Base-by-base conservation (phyloP, 306 rosid species). In the Leucaena leucocephala region DNA sequence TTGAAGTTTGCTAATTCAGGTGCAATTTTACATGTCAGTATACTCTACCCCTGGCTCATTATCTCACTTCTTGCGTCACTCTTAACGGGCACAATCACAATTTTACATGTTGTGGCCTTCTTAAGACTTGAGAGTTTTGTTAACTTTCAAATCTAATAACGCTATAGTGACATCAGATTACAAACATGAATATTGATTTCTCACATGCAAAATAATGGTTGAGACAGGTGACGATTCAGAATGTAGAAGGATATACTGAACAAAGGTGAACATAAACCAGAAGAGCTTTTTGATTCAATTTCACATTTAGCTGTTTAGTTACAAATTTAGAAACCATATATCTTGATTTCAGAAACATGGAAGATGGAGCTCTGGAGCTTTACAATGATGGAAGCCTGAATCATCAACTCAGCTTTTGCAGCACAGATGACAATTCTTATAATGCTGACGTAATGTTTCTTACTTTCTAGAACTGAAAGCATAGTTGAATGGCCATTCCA, bases 1-100 rank as follows among this genome's bases (percentile, higher is more conserved):
- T 89, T 95, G 34, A 95, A 95, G 86, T 95, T 95, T 78, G 99
- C 99, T 14, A 95, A 95, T 84, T 93, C 99, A 8, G 99, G 99
- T 35, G 92, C 91, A 72, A 87, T 95, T 82, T 85, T 95, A 82
- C 97, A 95, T 79, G 98, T 94, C 27, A 81, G 94, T 83, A 85
- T 82, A 61, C 75, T 59, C 78, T 59, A 76, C 76, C 48, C 54
- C 62, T 72, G 2, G 35, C 34, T 38, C 70, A 61, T 61, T 4
- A 33, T 13, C 67, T 61, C 40, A 5, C 42, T 12, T 8, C n/a
- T 61, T 33, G 67, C 16, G 3, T 33, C n/a, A 13, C 67, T 77
- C 85, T 77, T 36, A 72, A 74, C 63, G 52, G 7, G 44, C 35
- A 13, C 38, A 70, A 34, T 59, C 15, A 11, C 67, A 40, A 9